These are phyloP conservation scores for Rusavskia elegans DNA, from an alignment of 495 filamentous ascomycete genomes.

Conservation along the genomic window DNA sequence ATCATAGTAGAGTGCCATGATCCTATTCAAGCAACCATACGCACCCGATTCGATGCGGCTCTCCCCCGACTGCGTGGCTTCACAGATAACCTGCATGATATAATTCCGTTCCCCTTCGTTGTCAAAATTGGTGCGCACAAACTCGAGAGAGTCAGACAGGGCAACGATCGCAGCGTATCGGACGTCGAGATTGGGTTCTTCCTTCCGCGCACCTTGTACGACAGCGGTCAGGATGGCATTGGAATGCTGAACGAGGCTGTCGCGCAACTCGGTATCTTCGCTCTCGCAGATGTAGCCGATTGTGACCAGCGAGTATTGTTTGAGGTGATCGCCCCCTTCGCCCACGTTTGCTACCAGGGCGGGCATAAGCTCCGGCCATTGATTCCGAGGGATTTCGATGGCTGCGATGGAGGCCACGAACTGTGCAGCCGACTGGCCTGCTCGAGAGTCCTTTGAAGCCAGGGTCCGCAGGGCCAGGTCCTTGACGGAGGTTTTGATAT, in stretches of 20 bases:
- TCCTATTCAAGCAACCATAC: constrained; percentile 92
- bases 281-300: constrained; percentile 98
- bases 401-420: constrained; percentile 88
- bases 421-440: constrained; percentile 79
- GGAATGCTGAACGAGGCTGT: constrained; percentile 67
- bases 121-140: constrained; percentile 94
- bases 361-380: constrained; percentile 93
- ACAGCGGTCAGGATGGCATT: constrained; percentile 97
- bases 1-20: constrained; percentile 97
- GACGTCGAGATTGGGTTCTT: constrained; percentile 80
- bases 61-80: constrained; percentile 82
- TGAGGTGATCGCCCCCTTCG: constrained; percentile 65
- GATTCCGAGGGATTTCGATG: constrained; percentile 81
- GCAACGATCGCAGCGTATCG: constrained; percentile 84
- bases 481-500: constrained; percentile 76
- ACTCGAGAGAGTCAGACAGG: constrained; percentile 92
- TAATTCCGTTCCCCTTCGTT: constrained; percentile 98
- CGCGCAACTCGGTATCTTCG: constrained; percentile 72
- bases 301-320: constrained; percentile 82
- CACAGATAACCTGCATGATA: constrained; percentile 99
- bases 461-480: constrained; percentile 75
- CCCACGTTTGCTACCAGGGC: constrained; percentile 83
- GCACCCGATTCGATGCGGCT: constrained; percentile 83
- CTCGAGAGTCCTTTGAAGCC: constrained; percentile 54
- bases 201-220: constrained; percentile 90